A percentile compares a stretch with the other conserved stretches of the same genome.
Conservation (phyloP, 352 stramenopile genomes). For the Phytopythium litorale region DNA sequence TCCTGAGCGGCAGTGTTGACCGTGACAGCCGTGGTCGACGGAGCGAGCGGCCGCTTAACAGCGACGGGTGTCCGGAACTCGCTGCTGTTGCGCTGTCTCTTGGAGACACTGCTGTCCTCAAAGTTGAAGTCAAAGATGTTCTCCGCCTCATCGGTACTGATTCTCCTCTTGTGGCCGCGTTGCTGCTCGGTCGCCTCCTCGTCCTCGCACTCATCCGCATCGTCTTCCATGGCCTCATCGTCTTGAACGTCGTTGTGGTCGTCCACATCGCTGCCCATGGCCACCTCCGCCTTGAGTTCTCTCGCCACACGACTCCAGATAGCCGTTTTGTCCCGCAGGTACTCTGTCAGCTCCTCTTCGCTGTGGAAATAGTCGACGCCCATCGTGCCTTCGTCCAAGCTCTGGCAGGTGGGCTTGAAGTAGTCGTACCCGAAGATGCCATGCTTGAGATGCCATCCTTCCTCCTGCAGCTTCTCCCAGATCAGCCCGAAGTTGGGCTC, state of each 20-base stretch:
- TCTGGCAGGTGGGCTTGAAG: slow-evolving; percentile 53
- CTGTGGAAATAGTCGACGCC: slow-evolving; percentile 54
- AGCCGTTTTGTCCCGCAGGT: slow-evolving; percentile 40
- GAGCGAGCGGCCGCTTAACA: slow-evolving; percentile 6
- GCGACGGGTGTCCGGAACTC: slow-evolving; percentile 20
- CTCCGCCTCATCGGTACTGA: slow-evolving; percentile 4
- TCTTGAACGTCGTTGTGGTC: slow-evolving; percentile 1
- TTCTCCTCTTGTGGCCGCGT: slow-evolving; percentile 18
- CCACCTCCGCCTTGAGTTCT: neutral
- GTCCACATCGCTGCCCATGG: neutral
- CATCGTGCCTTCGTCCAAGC: slow-evolving; percentile 22
- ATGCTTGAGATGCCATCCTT: slow-evolving; percentile 49
- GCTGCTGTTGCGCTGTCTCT: slow-evolving; percentile 21
- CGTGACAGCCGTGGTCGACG: neutral
- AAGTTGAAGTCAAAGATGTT: slow-evolving; percentile 5
- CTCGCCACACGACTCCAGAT: slow-evolving; percentile 25
- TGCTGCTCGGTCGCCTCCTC: neutral
- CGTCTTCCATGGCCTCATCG: neutral
- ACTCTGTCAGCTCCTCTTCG: slow-evolving; percentile 34
- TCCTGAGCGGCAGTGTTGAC: neutral
- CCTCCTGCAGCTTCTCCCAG: slow-evolving; percentile 38
- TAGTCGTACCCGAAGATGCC: slow-evolving; percentile 60
- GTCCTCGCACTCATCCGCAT: neutral
- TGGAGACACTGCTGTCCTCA: slow-evolving; percentile 8
- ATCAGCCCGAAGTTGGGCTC: slow-evolving; percentile 67